Evolutionary conservation across 2,329 filamentous ascomycete genomes (phyloP).

Genomic region (Curvularia sp.): DNA sequence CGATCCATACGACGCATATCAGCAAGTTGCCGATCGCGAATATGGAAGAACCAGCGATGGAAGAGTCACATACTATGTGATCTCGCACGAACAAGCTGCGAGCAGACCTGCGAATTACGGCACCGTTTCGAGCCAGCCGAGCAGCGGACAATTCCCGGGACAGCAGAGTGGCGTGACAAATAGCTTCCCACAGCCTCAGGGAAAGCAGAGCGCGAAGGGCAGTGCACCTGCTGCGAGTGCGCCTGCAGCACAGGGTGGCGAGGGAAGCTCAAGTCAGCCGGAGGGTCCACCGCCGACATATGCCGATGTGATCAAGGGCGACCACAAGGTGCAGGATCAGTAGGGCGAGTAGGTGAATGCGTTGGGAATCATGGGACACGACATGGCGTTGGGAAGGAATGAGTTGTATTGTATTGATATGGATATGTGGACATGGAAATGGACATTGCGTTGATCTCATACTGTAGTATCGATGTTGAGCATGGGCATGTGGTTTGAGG

Average conservation of each 20-base stretch:
- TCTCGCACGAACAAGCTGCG: conserved; percentile 49
- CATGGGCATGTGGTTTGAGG: not conserved
- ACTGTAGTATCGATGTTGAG: not conserved
- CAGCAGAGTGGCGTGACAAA: conserved; percentile 48
- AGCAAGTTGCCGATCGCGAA: conserved; percentile 63
- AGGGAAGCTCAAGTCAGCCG: conserved; percentile 39
- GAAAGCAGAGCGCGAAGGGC: conserved; percentile 24
- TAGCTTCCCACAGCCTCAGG: conserved; percentile 39
- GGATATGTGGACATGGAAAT: not conserved
- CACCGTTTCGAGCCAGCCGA: conserved; percentile 50
- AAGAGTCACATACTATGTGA: conserved; percentile 38
- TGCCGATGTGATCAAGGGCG: conserved; percentile 85
- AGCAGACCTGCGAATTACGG: conserved; percentile 50
- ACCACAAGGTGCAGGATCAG: conserved; percentile 80
- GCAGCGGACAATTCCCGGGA: conserved; percentile 52
- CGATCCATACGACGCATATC: conserved; percentile 69
- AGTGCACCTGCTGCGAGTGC: conserved; percentile 21
- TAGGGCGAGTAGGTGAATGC: conserved; percentile 16
- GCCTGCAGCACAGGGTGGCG: conserved; percentile 26
- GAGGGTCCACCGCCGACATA: conserved; percentile 78
- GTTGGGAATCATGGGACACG: not conserved
- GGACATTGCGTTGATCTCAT: not conserved
- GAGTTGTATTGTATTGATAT: conserved; percentile 1
- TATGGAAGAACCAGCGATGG: conserved; percentile 46
- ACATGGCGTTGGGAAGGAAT: conserved; percentile 8